Base-by-base conservation (phyloP, 495 filamentous ascomycete species). In the Xylaria cubensis region DNA sequence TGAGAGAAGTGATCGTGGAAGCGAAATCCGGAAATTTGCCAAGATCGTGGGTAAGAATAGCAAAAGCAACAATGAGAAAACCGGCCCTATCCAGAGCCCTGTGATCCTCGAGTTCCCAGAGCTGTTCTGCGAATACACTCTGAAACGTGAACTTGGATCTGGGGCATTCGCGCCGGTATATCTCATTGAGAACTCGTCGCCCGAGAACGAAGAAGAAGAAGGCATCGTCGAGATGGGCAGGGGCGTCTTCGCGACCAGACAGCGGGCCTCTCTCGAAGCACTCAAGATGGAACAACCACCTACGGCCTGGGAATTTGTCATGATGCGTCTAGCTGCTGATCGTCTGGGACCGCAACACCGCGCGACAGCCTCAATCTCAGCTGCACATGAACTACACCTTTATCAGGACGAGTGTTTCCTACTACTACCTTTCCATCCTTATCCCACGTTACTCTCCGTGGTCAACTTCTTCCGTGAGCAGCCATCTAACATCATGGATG, bases 131-230 rank as follows among this genome's bases (percentile, higher is more conserved):
- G 80, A 84, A 4, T 98, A 97, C 81, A 90, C 91, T 10, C 81
- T 99, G 69, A 92, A 91, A 73, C 89, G 91, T n/a, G 94, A 97
- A 76, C 89, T 99, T 9, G 96, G 96, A 10, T 91, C 93, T 24
- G 96, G 96, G 32, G 95, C 97, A 3, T 98, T 94, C 80, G 96
- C 94, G 8, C 94, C 96, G 0, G 97, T 99, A 8, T 98, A 98
- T 80, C 87, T 98, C 2, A 90, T 92, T 13, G 92, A 97, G 76
- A 94, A 92, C 75, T 85, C 84, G 2, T 77, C 78, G 12, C 82
- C 84, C 3, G 83, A 86, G 50, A 75, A 83, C 46, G 86, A 88
- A 68, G 86, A 88, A n/a, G 88, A 88, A 62, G 77, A 76, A 13
- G 79, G 75, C 36, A 78, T 84, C 13, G 81, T 77, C 19, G 74